These are phyloP conservation scores for Hypoxylon sp. DNA, from an alignment of 2,329 filamentous ascomycete genomes.

Conservation along the genomic window DNA sequence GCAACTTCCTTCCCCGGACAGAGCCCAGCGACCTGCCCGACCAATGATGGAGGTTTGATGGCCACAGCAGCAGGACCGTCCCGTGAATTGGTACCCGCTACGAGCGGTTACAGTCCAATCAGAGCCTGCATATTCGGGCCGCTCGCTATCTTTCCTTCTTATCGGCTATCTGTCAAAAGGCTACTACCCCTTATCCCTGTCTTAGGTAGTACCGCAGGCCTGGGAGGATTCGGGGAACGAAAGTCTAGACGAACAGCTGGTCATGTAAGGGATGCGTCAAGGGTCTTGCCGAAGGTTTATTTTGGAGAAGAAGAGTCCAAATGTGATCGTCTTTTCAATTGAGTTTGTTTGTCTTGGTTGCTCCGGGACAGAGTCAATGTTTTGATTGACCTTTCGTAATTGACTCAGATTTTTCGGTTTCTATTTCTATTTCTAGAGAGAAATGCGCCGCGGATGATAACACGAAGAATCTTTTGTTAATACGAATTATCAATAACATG, in stretches of 20 bases:
- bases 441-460: not conserved
- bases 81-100: conserved; percentile 32
- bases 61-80: conserved; percentile 17
- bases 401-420: not conserved
- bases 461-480: not conserved
- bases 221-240: conserved; percentile 22
- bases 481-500: conserved; percentile 1
- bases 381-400: not conserved
- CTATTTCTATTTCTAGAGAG: conserved; percentile 5
- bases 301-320: not conserved
- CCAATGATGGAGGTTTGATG: conserved; percentile 39
- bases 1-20: conserved; percentile 40
- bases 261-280: conserved; percentile 24
- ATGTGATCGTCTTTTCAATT: too few relatives aligned
- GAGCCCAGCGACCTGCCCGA: conserved; percentile 17
- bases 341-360: not conserved
- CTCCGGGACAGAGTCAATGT: not conserved
- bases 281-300: conserved; percentile 13
- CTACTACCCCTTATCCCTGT: conserved; percentile 19
- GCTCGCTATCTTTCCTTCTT: conserved; percentile 41
- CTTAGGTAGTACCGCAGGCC: conserved; percentile 3
- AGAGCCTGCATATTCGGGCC: conserved; percentile 44
- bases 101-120: conserved; percentile 37
- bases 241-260: conserved; percentile 24
- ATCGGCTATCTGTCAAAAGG: conserved; percentile 36